A percentile compares a stretch with the other conserved stretches of the same genome.
phyloP scores from a whole-genome alignment of 768 basidiomycete species.

The Termitomyces heimii region DNA sequence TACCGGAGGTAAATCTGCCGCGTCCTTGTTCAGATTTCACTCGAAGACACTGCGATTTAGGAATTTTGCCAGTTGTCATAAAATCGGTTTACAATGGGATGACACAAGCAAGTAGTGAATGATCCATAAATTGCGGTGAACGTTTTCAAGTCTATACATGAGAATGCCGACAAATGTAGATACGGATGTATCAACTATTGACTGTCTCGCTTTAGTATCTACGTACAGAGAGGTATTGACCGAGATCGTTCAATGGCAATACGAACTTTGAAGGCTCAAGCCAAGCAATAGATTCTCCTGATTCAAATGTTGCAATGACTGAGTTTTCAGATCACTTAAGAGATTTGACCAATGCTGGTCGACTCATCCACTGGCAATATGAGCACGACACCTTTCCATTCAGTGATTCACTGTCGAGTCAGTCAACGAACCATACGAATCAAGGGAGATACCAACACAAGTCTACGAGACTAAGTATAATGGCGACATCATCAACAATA shows the following conservation, averaged over 20 bases:
- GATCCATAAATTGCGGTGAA: background rate
- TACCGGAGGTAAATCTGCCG: constrained; percentile 51
- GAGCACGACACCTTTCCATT: background rate
- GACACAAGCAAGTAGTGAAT: background rate
- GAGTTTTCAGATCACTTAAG: background rate
- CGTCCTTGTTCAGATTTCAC: background rate
- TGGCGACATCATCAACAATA: background rate
- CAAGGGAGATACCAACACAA: background rate
- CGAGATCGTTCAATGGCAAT: background rate
- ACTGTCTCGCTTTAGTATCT: background rate
- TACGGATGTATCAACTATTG: background rate
- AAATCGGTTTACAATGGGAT: constrained; percentile 6
- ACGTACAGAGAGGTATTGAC: background rate
- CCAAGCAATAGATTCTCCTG: background rate
- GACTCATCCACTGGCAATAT: background rate
- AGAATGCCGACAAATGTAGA: background rate
- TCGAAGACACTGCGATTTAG: constrained; percentile 2
- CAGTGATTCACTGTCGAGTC: background rate
- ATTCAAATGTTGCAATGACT: background rate
- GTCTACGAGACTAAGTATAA: background rate
- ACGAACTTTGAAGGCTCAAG: background rate
- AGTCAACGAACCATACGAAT: background rate
- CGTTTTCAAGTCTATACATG: background rate
- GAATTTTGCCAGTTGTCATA: constrained; percentile 16
- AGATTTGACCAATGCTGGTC: background rate